These are phyloP conservation scores for Neonectria magnoliae DNA, from an alignment of 2,329 filamentous ascomycete genomes.

Conservation along the genomic window DNA sequence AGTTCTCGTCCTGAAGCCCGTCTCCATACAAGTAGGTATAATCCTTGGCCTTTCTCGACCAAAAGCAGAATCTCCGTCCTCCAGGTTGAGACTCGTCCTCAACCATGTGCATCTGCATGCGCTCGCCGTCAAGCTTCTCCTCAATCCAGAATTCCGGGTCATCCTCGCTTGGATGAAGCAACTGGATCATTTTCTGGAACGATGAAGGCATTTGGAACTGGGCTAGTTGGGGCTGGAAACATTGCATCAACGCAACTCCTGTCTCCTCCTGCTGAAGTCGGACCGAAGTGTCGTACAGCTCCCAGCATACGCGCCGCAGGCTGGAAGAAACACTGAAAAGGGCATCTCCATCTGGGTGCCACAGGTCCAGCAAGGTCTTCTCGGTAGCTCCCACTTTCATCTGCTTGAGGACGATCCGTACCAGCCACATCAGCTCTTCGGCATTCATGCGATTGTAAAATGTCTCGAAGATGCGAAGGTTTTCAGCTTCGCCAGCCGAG, in stretches of 20 bases:
- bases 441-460: constrained; percentile 95
- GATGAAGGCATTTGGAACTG: constrained; percentile 85
- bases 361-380: constrained; percentile 84
- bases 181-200: constrained; percentile 81
- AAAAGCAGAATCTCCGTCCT: constrained; percentile 82
- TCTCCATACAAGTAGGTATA: constrained; percentile 94
- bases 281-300: constrained; percentile 78
- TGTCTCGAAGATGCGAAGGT: constrained; percentile 80
- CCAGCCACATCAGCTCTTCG: constrained; percentile 92
- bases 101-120: constrained; percentile 95
- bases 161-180: constrained; percentile 71
- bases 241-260: constrained; percentile 86
- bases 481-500: constrained; percentile 82
- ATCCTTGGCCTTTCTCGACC: constrained; percentile 95
- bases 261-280: constrained; percentile 80
- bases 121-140: constrained; percentile 95
- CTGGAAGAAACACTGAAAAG: constrained; percentile 93
- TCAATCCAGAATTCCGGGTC: constrained; percentile 93
- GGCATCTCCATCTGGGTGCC: constrained; percentile 81
- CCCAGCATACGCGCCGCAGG: constrained; percentile 92
- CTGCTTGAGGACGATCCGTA: constrained; percentile 88
- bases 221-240: constrained; percentile 94
- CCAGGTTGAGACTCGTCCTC: constrained; percentile 74
- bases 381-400: constrained; percentile 82
- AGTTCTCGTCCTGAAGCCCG: constrained; percentile 76